These are phyloP conservation scores for Rhodomyrtus psidioides DNA, from an alignment of 441 rosid genomes.

Conservation along the genomic window DNA sequence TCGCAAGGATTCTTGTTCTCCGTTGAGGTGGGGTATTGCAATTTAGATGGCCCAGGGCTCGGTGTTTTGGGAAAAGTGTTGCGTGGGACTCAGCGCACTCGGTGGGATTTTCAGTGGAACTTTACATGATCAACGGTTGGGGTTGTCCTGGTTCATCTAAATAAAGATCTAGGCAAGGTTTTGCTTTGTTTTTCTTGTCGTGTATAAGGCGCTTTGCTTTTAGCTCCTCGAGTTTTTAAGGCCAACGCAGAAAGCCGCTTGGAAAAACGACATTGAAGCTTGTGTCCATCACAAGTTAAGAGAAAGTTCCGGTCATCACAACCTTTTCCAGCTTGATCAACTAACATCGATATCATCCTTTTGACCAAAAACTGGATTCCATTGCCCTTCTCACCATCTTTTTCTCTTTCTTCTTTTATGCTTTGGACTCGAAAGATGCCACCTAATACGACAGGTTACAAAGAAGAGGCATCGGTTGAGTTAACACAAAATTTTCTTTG, in stretches of 20 bases:
- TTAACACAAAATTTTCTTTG: not conserved
- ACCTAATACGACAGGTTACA: not conserved
- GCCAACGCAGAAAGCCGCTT: not conserved
- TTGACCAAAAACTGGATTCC: not conserved
- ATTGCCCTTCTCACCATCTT: not conserved
- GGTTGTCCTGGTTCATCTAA: not conserved
- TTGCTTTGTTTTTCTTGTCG: not conserved
- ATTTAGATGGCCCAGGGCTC: not conserved
- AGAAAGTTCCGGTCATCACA: not conserved
- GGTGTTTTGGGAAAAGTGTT: not conserved
- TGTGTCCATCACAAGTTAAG: not conserved
- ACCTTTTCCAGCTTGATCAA: not conserved
- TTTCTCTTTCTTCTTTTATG: not conserved
- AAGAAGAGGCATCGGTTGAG: not conserved
- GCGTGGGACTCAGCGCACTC: not conserved
- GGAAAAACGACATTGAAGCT: not conserved
- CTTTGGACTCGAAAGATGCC: not conserved
- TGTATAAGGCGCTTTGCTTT: not conserved
- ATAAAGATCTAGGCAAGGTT: not conserved
- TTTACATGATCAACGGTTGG: not conserved
- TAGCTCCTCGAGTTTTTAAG: not conserved
- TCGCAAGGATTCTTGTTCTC: not conserved
- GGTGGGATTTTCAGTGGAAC: not conserved
- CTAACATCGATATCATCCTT: not conserved
- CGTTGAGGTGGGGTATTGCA: not conserved